phyloP scores from a whole-genome alignment of 352 stramenopile species.

The Phytophthora pini region DNA sequence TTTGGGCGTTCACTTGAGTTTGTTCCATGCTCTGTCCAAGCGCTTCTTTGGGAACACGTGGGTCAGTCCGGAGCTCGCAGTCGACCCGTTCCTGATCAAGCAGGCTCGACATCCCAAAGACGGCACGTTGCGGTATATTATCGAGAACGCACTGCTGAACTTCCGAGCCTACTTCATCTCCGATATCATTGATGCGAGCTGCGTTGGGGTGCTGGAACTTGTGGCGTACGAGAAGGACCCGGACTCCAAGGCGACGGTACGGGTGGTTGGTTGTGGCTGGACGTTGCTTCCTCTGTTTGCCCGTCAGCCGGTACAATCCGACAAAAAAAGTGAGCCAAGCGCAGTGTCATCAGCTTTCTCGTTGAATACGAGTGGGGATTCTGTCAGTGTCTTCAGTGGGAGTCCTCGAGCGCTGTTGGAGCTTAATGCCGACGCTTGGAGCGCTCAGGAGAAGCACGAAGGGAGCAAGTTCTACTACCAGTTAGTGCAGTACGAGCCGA shows the following conservation, averaged over 20 bases:
- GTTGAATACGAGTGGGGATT: constrained; percentile 48
- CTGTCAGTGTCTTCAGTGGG: constrained; percentile 72
- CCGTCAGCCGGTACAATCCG: constrained; percentile 20
- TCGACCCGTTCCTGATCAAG: constrained; percentile 61
- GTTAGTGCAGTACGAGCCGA: constrained; percentile 60
- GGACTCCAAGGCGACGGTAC: constrained; percentile 72
- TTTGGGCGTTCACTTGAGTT: constrained; percentile 83
- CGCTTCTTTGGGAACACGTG: constrained; percentile 95
- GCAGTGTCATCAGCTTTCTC: constrained; percentile 37
- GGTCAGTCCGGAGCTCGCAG: constrained; percentile 71
- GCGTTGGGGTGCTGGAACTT: constrained; percentile 93
- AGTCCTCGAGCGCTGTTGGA: constrained; percentile 80
- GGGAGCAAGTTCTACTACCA: constrained; percentile 77
- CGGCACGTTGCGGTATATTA: constrained; percentile 55
- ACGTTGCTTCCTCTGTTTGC: constrained; percentile 91
- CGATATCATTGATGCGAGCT: constrained; percentile 89
- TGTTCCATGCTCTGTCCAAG: constrained; percentile 88
- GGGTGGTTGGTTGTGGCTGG: constrained; percentile 92
- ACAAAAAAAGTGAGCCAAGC: constrained; percentile 6
- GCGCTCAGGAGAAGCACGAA: constrained; percentile 57
- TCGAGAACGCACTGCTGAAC: constrained; percentile 64
- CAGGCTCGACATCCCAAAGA: constrained; percentile 52
- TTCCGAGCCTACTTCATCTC: constrained; percentile 87
- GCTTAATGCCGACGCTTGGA: constrained; percentile 58
- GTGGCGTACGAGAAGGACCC: constrained; percentile 90